These are phyloP conservation scores for Candida silvatica DNA, from an alignment of 805 yeast species.

Conservation along the genomic window DNA sequence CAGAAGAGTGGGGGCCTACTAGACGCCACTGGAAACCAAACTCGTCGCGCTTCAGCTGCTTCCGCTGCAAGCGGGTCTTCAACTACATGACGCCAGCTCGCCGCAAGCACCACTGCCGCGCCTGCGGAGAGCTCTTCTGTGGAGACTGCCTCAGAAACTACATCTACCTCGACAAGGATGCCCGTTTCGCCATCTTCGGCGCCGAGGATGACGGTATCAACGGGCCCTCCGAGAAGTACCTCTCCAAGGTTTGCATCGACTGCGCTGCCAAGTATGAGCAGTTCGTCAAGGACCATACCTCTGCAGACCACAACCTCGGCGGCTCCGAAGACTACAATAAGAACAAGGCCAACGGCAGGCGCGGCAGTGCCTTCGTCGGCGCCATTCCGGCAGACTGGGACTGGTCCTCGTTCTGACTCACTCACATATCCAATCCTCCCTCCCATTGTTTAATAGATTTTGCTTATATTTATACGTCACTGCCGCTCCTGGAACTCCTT, in stretches of 20 bases:
- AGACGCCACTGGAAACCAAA: constrained; percentile 72
- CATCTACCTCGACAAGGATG: constrained; percentile 26
- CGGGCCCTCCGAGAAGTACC: constrained; percentile 13
- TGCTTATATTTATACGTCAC: background rate
- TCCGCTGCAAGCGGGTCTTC: constrained; percentile 58
- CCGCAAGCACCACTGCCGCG: constrained; percentile 32
- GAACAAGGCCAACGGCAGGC: constrained; percentile 10
- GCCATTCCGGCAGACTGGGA: constrained; percentile 30
- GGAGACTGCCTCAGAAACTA: constrained; percentile 27
- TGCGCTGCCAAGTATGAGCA: constrained; percentile 28
- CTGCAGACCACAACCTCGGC: constrained; percentile 20
- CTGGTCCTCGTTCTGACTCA: constrained; percentile 28
- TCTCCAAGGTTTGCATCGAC: constrained; percentile 26
- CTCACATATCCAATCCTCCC: background rate
- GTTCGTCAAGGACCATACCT: constrained; percentile 22
- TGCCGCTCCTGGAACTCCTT: background rate
- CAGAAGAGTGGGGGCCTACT: constrained; percentile 33
- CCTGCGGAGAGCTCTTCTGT: constrained; percentile 33
- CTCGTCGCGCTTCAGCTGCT: constrained; percentile 52
- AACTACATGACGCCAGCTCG: constrained; percentile 65
- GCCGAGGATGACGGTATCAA: constrained; percentile 8
- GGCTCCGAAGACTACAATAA: constrained; percentile 8
- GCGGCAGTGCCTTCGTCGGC: constrained; percentile 6
- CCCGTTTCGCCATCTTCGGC: constrained; percentile 27
- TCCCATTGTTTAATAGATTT: background rate